These are phyloP conservation scores for Pascua sp. DNA, from an alignment of 1,284 basidiomycete genomes.

Conservation along the genomic window DNA sequence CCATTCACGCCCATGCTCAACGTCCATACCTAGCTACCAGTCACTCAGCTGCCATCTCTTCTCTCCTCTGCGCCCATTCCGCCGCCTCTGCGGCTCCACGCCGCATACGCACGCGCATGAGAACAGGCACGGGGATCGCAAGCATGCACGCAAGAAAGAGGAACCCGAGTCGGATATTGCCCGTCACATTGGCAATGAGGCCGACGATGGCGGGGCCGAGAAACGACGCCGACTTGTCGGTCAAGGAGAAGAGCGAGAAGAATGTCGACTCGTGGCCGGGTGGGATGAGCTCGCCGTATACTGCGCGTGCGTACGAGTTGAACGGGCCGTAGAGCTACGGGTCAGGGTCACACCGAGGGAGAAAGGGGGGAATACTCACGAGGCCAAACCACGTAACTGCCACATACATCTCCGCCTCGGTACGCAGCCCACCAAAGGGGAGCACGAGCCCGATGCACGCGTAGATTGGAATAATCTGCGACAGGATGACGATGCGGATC, in stretches of 20 bases:
- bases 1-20: too few relatives aligned
- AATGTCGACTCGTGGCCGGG: conserved; percentile 48
- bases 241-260: conserved; percentile 82
- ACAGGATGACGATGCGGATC: conserved; percentile 63
- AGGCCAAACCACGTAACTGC: conserved; percentile 76
- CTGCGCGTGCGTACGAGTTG: conserved; percentile 45
- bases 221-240: conserved; percentile 77
- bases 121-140: conserved; percentile 70
- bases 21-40: too few relatives aligned
- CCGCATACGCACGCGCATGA: conserved; percentile 66
- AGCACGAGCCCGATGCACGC: conserved; percentile 74
- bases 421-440: conserved; percentile 64
- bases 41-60: too few relatives aligned
- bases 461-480: conserved; percentile 70
- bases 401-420: conserved; percentile 75
- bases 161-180: conserved; percentile 84
- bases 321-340: conserved; percentile 48
- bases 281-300: conserved; percentile 48
- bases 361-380: conserved; percentile 19
- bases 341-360: not conserved
- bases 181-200: conserved; percentile 75
- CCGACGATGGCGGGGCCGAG: conserved; percentile 83
- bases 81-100: conserved; percentile 62
- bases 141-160: conserved; percentile 79
- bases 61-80: conserved; percentile 17